These are phyloP conservation scores for Ophiostoma triangulosporum DNA, from an alignment of 2,329 filamentous ascomycete genomes.

Conservation along the genomic window DNA sequence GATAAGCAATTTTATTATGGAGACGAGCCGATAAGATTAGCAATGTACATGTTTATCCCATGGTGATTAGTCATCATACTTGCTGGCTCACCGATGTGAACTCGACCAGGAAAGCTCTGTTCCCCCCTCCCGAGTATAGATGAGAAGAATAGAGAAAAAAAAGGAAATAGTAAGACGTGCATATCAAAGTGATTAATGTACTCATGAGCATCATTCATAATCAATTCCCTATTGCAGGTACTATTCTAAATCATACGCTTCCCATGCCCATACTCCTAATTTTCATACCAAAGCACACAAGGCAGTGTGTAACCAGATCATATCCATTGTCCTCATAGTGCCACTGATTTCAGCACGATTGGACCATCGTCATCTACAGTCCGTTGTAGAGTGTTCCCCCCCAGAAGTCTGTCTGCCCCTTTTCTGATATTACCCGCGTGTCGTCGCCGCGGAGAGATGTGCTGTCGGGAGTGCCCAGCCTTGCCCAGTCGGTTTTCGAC, in stretches of 20 bases:
- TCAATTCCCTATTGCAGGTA: neutral
- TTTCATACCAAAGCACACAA: neutral
- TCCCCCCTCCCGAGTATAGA: no score
- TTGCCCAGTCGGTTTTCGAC: neutral
- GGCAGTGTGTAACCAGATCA: neutral
- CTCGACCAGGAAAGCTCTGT: no score
- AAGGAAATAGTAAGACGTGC: no score
- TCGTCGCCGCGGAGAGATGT: neutral
- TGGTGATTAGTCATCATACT: no score
- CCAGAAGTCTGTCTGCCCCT: neutral
- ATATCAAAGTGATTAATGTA: no score
- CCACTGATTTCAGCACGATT: neutral
- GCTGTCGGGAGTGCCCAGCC: neutral
- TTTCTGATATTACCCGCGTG: neutral
- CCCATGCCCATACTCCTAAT: neutral
- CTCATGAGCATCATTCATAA: neutral
- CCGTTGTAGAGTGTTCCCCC: neutral
- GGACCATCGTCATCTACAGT: neutral
- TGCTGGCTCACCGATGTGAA: no score
- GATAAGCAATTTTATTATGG: neutral
- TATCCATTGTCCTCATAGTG: neutral
- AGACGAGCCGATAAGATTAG: neutral
- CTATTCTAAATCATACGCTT: neutral
- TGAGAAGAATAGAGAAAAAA: no score
- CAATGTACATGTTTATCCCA: no score